phyloP scores from a whole-genome alignment of 345 rosid species.

The Citrus unshiu region DNA sequence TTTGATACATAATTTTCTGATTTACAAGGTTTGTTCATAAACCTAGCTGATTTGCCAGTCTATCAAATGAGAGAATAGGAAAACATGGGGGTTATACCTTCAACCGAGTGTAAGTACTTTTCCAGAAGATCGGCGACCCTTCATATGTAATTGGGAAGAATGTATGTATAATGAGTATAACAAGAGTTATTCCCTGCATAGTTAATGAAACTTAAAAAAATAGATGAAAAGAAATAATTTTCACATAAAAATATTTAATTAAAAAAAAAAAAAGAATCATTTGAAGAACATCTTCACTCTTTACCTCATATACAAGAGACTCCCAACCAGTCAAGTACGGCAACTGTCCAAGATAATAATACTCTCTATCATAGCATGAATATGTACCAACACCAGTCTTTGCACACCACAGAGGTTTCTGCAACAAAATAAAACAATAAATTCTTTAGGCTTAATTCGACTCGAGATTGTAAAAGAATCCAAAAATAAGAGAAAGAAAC shows the following conservation, averaged over 20 bases:
- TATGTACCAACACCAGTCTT: conserved; percentile 29
- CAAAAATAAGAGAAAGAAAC: neutral
- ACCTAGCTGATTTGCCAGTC: neutral
- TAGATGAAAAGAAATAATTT: neutral
- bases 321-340: conserved; percentile 71
- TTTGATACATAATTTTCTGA: too few relatives aligned
- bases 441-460: neutral
- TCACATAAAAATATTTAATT: neutral
- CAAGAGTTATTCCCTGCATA: conserved; percentile 59
- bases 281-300: neutral
- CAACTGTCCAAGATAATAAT: conserved; percentile 82
- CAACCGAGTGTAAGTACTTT: conserved; percentile 44
- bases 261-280: neutral
- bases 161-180: conserved; percentile 54
- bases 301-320: conserved; percentile 83
- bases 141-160: conserved; percentile 76
- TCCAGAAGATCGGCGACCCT: conserved; percentile 66
- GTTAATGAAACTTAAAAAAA: neutral
- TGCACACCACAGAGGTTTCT: conserved; percentile 94
- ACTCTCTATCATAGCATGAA: conserved; percentile 69
- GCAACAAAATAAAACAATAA: conserved; percentile 16
- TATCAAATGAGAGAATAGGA: conserved; percentile 4
- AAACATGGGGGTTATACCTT: conserved; percentile 45
- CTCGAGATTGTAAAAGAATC: neutral
- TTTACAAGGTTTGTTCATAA: too few relatives aligned